Evolutionary conservation across 106 monocot genomes (phyloP), one percentile per base, ranked within the genome.

Genomic region (Chionographis japonica): DNA sequence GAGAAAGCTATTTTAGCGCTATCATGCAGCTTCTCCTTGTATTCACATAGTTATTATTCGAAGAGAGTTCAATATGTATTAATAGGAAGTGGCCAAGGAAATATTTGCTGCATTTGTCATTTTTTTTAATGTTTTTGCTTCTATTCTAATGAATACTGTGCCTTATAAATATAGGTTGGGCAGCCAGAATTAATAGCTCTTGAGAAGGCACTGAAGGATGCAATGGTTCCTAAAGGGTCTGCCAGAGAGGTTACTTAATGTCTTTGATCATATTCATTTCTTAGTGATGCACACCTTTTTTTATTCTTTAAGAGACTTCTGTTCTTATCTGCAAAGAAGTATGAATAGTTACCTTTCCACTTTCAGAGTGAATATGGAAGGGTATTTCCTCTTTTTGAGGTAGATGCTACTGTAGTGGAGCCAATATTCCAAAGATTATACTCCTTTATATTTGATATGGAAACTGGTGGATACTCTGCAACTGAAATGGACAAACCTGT

Each of bases 301-400:
- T 49, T 27, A 27, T 27, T 12, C 36, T 46, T 55, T 41, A 11
- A 14, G 35, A 37, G 50, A 51, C 20, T 4, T 50, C 8, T 19
- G 14, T 40, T 19, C 50, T 58, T 8, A 41, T 57, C 39, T 27
- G 12, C 49, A 54, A 37, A 38, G 36, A 6, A 55, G 27, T 51
- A 14, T 40, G 17, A 16, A 17, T 55, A 8, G 37, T 40, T 37
- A 51, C 49, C 16, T 74, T 71, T 55, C 10, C 19, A 52, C 18
- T 85, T 74, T 72, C 81, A 97, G 95, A 97, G 82, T 77, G 95
- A 97, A 72, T 97, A 86, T 79, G 95, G 95, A 50, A 84, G 78
- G 66, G 80, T 83, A 68, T 50, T 97, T 38, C 86, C 95, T 62
- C 82, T 97, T 43, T 97, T 82, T 85, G 89, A 89, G 53, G 75